Base-by-base conservation (phyloP, 306 rosid species). In the Geum urbanum region DNA sequence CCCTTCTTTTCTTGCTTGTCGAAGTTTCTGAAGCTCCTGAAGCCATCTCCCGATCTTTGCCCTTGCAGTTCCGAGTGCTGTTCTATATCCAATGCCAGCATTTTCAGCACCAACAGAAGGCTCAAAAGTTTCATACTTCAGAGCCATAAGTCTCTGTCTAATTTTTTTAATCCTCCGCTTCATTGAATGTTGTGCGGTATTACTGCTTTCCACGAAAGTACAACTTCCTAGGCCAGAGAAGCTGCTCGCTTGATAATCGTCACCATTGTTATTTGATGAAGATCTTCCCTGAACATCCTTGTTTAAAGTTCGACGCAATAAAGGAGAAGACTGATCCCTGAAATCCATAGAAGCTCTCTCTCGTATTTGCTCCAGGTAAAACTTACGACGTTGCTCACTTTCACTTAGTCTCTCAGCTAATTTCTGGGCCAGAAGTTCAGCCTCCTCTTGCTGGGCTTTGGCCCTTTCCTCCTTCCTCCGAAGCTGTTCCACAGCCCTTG, bases 1-100 rank as follows among this genome's bases (percentile, higher is more conserved):
- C 65, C 98, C 98, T 88, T 94, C 98, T 88, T 94, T 94, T 83
- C 98, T 90, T 70, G 97, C 98, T 77, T 94, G 98, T 72, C 98
- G 82, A 76, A 94, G 97, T 73, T 86, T 90, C 78, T 90, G 92
- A 79, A 94, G 98, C 81, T 94, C 97, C 84, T 94, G 98, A 75
- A 94, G 98, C 97, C 97, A 94, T 75, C 96, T 85, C 45, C 97
- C 92, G 80, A 94, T 84, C 81, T 89, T 94, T 72, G 87, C 91
- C 86, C 89, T 88, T 41, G 98, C 95, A 84, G 95, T 91, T 73
- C 95, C 95, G 19, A 94, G 65, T 27, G 97, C 83, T 18, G 87
- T 88, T 83, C 95, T 88, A 82, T 87, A 94, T 80, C 98, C 98
- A 78, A 94, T 89, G 63, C 97, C 84, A 78, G 80, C 83, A 85